phyloP scores from a whole-genome alignment of 441 rosid genomes.

The Isatis lusitanica region DNA sequence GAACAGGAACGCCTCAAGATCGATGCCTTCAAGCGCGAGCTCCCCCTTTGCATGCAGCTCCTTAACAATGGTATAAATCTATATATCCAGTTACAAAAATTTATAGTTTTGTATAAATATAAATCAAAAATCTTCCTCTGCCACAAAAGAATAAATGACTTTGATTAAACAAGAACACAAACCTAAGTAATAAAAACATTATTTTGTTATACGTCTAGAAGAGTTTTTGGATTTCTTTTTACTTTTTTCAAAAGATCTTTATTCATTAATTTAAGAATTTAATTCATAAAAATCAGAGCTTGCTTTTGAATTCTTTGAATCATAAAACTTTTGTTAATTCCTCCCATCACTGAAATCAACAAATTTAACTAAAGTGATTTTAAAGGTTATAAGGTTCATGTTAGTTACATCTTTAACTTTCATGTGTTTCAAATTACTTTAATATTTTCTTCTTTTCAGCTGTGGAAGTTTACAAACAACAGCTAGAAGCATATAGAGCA shows the following conservation, averaged over 20 bases:
- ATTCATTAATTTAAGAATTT: constrained; percentile 37
- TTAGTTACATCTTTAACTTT: constrained; percentile 11
- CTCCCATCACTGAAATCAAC: constrained; percentile 41
- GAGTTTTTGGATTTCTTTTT: constrained; percentile 26
- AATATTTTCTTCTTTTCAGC: constrained; percentile 46
- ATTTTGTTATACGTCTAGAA: background rate
- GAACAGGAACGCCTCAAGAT: constrained; percentile 95
- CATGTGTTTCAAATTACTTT: background rate
- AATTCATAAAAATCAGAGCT: constrained; percentile 60
- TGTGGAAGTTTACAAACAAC: constrained; percentile 83
- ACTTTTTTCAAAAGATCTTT: constrained; percentile 28
- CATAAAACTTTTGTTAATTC: constrained; percentile 24
- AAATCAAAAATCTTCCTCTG: background rate
- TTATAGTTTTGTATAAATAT: background rate
- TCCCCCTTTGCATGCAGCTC: constrained; percentile 99
- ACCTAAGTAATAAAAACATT: background rate
- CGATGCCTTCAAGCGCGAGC: constrained; percentile 97
- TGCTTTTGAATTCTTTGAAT: constrained; percentile 46
- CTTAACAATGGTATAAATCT: constrained; percentile 66
- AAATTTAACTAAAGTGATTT: constrained; percentile 35
- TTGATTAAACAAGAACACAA: background rate
- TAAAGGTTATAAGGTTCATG: constrained; percentile 28
- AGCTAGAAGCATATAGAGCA: constrained; percentile 62
- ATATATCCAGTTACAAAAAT: background rate
- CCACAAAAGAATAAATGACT: background rate